Evolutionary conservation across 148 eudicot genomes (phyloP), one percentile per base, ranked within the genome.

Genomic region (Chenopodium album): DNA sequence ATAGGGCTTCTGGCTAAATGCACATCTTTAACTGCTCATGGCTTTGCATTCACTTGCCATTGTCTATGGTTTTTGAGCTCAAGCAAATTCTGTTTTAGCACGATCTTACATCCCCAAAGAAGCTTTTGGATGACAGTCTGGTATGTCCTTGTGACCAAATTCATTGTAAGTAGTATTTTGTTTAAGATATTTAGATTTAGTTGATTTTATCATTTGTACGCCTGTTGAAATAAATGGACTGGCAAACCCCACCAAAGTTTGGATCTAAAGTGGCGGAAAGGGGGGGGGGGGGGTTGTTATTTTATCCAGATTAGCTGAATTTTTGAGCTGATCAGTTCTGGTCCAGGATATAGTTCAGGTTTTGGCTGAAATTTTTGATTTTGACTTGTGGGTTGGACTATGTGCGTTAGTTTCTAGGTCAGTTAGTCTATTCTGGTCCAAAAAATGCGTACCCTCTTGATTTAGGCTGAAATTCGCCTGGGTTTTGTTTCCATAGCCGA

Each of bases 1-100:
- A 50, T 13, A 32, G 71, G 29, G 60, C 66, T 48, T 63, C 63
- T 34, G 64, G 74, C 81, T 84, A 72, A 80, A 23, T 76, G 65
- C 75, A 76, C 62, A 65, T 28, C 29, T 71, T 72, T 28, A 2
- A 9, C 54, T 62, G 13, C 34, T 81, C 46, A 74, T 74, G 73
- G 64, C 50, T 81, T 74, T 41, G 16, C 67, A 52, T 4, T 66
- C 66, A 37, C 66, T 29, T 67, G 37, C 54, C 14, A 10, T 74
- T 64, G 9, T 50, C 62, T 16, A 22, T 41, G 13, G 16, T 73
- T 47, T 73, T 80, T 44, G 64, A 60, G 48, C 63, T 48, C 50
- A 48, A 4, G 17, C 2, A 32, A 31, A 64, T 65, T 47, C 20
- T 74, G 8, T 60, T 70, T 67, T 50, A 3, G 67, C 32, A 19